These are phyloP conservation scores for Hymenoscyphus albidus DNA, from an alignment of 2,329 filamentous ascomycete species.

Conservation along the genomic window DNA sequence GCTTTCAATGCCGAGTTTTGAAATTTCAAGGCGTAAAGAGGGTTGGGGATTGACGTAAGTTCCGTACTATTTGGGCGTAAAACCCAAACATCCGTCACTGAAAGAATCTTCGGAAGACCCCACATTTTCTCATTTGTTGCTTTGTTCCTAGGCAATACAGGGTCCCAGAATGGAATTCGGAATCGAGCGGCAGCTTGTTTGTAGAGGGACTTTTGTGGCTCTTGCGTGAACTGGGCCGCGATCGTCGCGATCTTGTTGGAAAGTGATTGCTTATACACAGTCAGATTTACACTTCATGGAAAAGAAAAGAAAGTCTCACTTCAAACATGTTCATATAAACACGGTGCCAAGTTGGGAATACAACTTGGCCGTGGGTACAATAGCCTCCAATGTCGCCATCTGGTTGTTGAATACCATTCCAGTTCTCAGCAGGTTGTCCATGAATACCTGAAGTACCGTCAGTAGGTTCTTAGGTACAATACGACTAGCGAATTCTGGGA, in stretches of 20 bases:
- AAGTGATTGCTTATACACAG: not conserved
- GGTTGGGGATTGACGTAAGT: not conserved
- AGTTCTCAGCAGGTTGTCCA: conserved; percentile 5
- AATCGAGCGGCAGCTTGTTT: conserved; percentile 4
- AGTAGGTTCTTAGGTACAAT: not conserved
- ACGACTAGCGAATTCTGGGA: too few species aligned
- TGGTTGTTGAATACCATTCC: conserved; percentile 6
- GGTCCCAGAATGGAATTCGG: conserved; percentile 9
- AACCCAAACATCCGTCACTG: not conserved
- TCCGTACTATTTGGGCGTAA: not conserved
- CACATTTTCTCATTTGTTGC: not conserved
- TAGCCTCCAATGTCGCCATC: not conserved
- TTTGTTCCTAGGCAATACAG: not conserved
- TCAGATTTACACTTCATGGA: not conserved
- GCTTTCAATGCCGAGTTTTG: not conserved
- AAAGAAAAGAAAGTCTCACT: not conserved
- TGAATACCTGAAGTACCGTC: not conserved
- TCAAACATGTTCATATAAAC: conserved; percentile 8
- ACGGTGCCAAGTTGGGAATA: conserved; percentile 10
- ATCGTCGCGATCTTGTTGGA: conserved; percentile 1
- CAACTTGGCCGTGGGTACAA: conserved; percentile 1
- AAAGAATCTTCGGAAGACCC: not conserved
- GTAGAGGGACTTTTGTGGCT: not conserved
- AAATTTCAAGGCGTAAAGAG: not conserved
- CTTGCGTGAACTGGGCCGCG: conserved; percentile 2